These are phyloP conservation scores for Panicum virgatum DNA, from an alignment of 202 grass and related monocot genomes.

Conservation along the genomic window DNA sequence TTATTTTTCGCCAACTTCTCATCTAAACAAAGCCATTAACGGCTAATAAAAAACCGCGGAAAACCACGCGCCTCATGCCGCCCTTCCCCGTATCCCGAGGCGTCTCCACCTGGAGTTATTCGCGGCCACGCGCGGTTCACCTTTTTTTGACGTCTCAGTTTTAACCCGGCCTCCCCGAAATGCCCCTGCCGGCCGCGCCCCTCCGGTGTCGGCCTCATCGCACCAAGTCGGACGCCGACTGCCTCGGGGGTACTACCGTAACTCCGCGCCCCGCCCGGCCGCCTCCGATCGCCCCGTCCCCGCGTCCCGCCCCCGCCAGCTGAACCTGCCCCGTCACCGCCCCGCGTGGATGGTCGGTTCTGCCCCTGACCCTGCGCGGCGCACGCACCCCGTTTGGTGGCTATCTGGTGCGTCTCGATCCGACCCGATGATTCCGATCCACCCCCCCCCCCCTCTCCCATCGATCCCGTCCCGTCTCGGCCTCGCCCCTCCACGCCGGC, in stretches of 20 bases:
- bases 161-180: background rate
- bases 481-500: slow-evolving; percentile 13
- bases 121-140: slow-evolving; percentile 21
- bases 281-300: background rate
- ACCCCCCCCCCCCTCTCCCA: background rate
- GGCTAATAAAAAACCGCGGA: background rate
- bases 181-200: slow-evolving; percentile 26
- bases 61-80: background rate
- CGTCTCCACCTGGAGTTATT: slow-evolving; percentile 35
- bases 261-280: background rate
- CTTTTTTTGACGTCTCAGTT: background rate
- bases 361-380: slow-evolving; percentile 2
- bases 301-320: background rate
- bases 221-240: slow-evolving; percentile 27
- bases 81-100: background rate
- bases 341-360: slow-evolving; percentile 2
- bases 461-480: slow-evolving; percentile 18
- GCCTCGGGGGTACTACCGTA: slow-evolving; percentile 17
- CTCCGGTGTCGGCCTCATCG: slow-evolving; percentile 14
- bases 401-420: slow-evolving; percentile 32
- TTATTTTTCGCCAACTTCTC: too few relatives aligned
- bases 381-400: background rate
- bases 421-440: slow-evolving; percentile 30
- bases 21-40: too few relatives aligned
- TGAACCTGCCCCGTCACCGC: slow-evolving; percentile 13